Conservation (phyloP, 2,329 filamentous ascomycete genomes). For the Trichoderma oligosporum region DNA sequence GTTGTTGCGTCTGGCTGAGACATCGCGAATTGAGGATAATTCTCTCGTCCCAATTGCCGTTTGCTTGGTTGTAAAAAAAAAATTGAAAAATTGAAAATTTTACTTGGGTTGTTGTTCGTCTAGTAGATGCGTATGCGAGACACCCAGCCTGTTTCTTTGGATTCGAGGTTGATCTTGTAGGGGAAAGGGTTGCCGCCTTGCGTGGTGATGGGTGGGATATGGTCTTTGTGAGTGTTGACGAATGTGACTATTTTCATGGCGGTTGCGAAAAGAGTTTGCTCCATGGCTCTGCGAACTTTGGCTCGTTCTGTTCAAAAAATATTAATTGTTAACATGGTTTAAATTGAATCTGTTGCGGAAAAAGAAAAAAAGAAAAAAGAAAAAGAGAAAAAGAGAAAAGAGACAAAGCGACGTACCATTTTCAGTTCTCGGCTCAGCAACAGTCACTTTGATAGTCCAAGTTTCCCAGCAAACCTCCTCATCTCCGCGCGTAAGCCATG, state of each 20-base stretch:
- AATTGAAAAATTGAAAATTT: not conserved
- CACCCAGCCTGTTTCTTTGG: slow-evolving; percentile 72
- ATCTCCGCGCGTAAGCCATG: slow-evolving; percentile 74
- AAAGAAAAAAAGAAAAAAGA: not conserved
- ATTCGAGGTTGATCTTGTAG: slow-evolving; percentile 87
- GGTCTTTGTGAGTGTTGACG: slow-evolving; percentile 85
- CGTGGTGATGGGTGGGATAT: slow-evolving; percentile 95
- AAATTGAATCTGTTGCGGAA: no score
- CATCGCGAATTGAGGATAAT: no score
- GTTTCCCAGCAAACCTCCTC: slow-evolving; percentile 97
- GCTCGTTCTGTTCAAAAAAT: slow-evolving; percentile 65
- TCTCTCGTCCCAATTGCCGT: no score
- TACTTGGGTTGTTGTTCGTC: not conserved
- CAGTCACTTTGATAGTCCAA: slow-evolving; percentile 92
- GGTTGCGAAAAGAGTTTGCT: slow-evolving; percentile 79
- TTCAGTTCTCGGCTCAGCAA: slow-evolving; percentile 84
- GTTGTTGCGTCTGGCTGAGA: not conserved
- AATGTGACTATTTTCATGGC: slow-evolving; percentile 86
- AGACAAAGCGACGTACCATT: slow-evolving; percentile 57
- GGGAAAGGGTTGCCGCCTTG: slow-evolving; percentile 93
- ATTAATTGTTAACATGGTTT: not conserved
- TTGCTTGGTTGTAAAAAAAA: not conserved
- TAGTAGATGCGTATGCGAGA: slow-evolving; percentile 73
- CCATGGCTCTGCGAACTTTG: slow-evolving; percentile 88
- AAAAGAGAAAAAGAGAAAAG: not conserved